These are phyloP conservation scores for Vigna mungo DNA, from an alignment of 306 rosid genomes.

Conservation along the genomic window DNA sequence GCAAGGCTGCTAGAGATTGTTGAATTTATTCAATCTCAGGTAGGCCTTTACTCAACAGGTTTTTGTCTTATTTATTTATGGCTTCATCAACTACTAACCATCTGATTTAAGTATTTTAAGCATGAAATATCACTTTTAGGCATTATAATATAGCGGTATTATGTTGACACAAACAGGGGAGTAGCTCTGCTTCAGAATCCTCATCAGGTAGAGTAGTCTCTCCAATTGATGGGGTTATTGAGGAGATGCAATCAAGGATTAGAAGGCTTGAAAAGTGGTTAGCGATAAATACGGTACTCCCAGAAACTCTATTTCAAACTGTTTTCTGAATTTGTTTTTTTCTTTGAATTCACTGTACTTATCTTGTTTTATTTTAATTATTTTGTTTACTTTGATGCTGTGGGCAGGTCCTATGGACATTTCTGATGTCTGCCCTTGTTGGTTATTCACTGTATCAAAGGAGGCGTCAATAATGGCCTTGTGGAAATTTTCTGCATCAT, in stretches of 20 bases:
- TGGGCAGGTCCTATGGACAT: slow-evolving; percentile 92
- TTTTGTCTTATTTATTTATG: slow-evolving; percentile 19
- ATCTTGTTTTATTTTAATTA: slow-evolving; percentile 17
- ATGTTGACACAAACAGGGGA: slow-evolving; percentile 64
- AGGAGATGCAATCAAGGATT: slow-evolving; percentile 96
- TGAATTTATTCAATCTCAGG: slow-evolving; percentile 97
- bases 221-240: slow-evolving; percentile 75
- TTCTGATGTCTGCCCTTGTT: slow-evolving; percentile 92
- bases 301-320: slow-evolving; percentile 8
- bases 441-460: slow-evolving; percentile 95
- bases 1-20: slow-evolving; percentile 91
- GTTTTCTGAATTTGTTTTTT: neutral
- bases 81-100: slow-evolving; percentile 34
- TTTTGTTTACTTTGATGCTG: slow-evolving; percentile 25
- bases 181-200: slow-evolving; percentile 83
- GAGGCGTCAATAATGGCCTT: slow-evolving; percentile 64
- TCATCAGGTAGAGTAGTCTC: slow-evolving; percentile 74
- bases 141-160: slow-evolving; percentile 37
- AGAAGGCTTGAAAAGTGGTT: slow-evolving; percentile 96
- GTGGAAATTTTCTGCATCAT: neutral
- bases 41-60: slow-evolving; percentile 41
- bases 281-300: slow-evolving; percentile 83
- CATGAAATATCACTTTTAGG: slow-evolving; percentile 28
- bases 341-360: slow-evolving; percentile 15
- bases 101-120: slow-evolving; percentile 3